Percentiles rank a stretch among this genome's conserved stretches.
Conservation (phyloP, 768 basidiomycete genomes). For the Tricholoma terreum region DNA sequence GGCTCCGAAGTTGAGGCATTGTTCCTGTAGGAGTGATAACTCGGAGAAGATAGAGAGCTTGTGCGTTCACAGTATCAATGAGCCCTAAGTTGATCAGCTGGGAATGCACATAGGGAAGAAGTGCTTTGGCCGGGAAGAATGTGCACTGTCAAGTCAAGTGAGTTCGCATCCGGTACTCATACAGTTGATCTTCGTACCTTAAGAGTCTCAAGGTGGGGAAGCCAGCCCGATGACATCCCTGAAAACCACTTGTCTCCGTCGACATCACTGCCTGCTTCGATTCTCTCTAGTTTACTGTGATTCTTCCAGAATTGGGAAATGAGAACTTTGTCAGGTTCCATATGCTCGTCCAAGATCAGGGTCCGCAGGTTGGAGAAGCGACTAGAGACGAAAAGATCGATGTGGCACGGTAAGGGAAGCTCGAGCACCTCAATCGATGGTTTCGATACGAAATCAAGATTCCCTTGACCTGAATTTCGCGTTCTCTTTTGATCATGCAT, state of each 20-base stretch:
- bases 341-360: not conserved
- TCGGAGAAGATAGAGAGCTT: constrained; percentile 5
- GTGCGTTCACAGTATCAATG: constrained; percentile 7
- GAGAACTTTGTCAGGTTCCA: not conserved
- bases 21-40: not conserved
- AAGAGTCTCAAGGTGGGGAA: constrained; percentile 4
- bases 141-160: not conserved
- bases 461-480: not conserved
- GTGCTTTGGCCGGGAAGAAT: not conserved
- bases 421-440: not conserved
- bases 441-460: not conserved
- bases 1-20: constrained; percentile 5
- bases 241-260: constrained; percentile 1
- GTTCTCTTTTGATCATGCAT: not conserved
- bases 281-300: constrained; percentile 4
- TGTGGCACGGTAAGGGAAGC: not conserved
- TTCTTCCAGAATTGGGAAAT: constrained; percentile 1
- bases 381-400: not conserved
- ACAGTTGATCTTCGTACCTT: not conserved
- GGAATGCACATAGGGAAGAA: constrained; percentile 5
- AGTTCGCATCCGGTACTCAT: not conserved
- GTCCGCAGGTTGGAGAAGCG: not conserved
- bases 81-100: constrained; percentile 2
- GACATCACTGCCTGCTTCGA: not conserved
- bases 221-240: constrained; percentile 3